Evolutionary conservation across 257 asterid genomes (phyloP).

Genomic region (Cordia subcordata): DNA sequence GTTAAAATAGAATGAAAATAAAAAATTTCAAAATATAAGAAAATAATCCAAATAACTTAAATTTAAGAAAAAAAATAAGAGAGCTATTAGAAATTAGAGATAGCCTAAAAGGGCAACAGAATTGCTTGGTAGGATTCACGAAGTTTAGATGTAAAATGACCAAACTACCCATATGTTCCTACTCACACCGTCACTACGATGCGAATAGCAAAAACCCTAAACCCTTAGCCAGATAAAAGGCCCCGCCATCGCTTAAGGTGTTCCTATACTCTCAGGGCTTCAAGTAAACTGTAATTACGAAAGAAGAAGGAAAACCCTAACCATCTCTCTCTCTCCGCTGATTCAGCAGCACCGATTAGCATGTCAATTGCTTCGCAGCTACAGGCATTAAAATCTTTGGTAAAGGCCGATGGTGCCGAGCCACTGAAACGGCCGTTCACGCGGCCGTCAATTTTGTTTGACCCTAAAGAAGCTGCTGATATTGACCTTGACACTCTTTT

Average conservation of each 20-base stretch:
- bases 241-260: neutral
- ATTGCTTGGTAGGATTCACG: too few species aligned
- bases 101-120: too few species aligned
- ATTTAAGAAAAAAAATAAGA: too few species aligned
- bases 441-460: constrained; percentile 71
- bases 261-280: too few species aligned
- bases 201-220: too few species aligned
- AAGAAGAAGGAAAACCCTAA: constrained; percentile 6
- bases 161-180: too few species aligned
- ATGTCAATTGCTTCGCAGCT: constrained; percentile 62
- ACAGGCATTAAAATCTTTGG: constrained; percentile 45
- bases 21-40: too few species aligned
- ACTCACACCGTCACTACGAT: too few species aligned
- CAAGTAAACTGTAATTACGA: constrained; percentile 20
- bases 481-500: constrained; percentile 55
- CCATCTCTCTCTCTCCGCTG: neutral
- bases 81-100: too few species aligned
- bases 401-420: constrained; percentile 48
- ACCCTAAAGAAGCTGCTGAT: constrained; percentile 81
- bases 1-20: too few species aligned
- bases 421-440: constrained; percentile 60
- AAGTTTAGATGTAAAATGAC: too few species aligned
- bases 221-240: neutral
- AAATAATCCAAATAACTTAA: too few species aligned
- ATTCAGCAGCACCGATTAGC: neutral